Evolutionary conservation across 768 basidiomycete genomes (phyloP), one percentile per base, ranked within the genome.

Genomic region (Mycena leptocephala): DNA sequence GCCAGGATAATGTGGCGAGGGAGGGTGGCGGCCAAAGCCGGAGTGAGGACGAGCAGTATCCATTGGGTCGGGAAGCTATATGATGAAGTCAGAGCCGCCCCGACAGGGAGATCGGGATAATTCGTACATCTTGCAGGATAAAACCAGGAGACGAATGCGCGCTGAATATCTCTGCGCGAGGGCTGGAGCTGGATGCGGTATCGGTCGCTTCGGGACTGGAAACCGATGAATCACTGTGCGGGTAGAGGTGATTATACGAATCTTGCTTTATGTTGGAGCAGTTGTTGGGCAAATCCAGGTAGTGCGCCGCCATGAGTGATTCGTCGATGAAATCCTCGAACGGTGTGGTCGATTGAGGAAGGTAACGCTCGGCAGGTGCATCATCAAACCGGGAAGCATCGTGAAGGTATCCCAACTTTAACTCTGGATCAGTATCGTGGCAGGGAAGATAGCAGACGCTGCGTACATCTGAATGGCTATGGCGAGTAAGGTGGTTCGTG

Each of bases 151-250:
- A 67, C 5, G 65, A 74, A 13, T 67, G 72, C 9, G 65, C 14
- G 33, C 65, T 74, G 41, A 61, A 74, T 13, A 51, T 24, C 1
- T 62, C 72, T 0, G 65, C 41, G 2, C 41, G 72, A 11, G 65
- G 64, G 37, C 72, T 74, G 26, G 56, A 37, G 56, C 65, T 66
- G 35, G 72, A 74, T 9, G 65, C 35, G 22, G 72, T 67, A 16
- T 67, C 65, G 1, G 65, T 67, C 46, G 56, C 58, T 18, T 74
- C 65, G 1, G 72, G 72, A 24, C 72, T 74, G 33, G 72, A 74
- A 3, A n/a, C 58, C 26, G 72, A 51, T 28, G 72, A 67, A 32
- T 67, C 65, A 35, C 72, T 67, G 30, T 32, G 32, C 10, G 53
- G 20, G 24, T 74, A 67, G 1, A 58, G 41, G 10, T 10, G 62